These are phyloP conservation scores for Eutrema yunnanense DNA, from an alignment of 345 rosid genomes.

Conservation along the genomic window DNA sequence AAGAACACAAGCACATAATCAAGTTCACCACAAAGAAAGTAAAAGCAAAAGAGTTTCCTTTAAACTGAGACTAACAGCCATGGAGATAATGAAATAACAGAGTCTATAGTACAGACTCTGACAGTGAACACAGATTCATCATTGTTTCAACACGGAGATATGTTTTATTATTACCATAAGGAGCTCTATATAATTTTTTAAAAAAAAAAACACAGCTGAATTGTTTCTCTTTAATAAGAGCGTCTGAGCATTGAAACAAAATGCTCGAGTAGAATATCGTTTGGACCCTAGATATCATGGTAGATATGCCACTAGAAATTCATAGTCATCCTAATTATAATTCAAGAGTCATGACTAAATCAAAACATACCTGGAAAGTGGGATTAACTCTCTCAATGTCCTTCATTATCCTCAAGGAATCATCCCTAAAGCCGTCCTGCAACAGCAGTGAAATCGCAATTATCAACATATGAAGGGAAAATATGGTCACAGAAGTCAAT, in stretches of 20 bases:
- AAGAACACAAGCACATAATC: not conserved
- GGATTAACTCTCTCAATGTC: constrained; percentile 53
- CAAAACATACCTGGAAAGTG: constrained; percentile 65
- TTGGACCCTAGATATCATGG: not conserved
- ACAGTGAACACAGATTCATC: not conserved
- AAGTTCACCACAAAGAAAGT: not conserved
- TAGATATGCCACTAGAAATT: not conserved
- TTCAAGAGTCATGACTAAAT: not conserved
- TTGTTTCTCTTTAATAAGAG: not conserved
- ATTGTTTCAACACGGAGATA: not conserved
- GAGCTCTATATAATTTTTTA: not conserved
- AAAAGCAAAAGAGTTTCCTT: not conserved
- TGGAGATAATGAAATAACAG: not conserved
- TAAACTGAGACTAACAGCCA: constrained; percentile 6
- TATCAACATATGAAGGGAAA: not conserved
- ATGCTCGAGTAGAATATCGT: not conserved
- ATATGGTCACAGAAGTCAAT: not conserved
- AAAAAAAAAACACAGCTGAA: not conserved
- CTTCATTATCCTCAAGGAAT: constrained; percentile 83
- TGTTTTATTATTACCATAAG: not conserved
- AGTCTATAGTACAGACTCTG: not conserved
- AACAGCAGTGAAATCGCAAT: constrained; percentile 17
- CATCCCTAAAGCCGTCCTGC: constrained; percentile 94
- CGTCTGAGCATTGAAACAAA: not conserved
- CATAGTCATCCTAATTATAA: not conserved